These are phyloP conservation scores for Leccinum imitatum DNA, from an alignment of 768 basidiomycete species.

Conservation along the genomic window DNA sequence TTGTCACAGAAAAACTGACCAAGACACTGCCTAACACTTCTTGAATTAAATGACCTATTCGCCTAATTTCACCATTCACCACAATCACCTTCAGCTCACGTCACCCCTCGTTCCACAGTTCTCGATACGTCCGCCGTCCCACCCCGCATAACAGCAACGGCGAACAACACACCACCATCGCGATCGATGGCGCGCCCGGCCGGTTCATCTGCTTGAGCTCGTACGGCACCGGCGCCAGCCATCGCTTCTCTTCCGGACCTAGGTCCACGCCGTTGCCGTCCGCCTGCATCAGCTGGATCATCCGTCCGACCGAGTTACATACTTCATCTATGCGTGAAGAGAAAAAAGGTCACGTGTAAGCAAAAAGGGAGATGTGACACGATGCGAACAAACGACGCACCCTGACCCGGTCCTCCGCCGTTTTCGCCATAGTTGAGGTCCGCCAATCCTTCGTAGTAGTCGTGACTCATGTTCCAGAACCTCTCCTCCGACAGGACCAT, in stretches of 20 bases:
- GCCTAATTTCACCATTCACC: too few species aligned
- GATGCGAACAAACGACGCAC: conserved; percentile 6
- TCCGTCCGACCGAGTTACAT: conserved; percentile 19
- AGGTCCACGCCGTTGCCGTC: conserved; percentile 1
- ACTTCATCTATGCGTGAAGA: conserved; percentile 21
- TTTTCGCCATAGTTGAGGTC: conserved; percentile 16
- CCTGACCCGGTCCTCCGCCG: conserved; percentile 7
- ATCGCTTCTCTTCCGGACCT: conserved; percentile 1
- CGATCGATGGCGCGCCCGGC: conserved; percentile 6
- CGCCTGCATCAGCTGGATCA: conserved; percentile 25
- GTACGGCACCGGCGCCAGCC: conserved; percentile 15
- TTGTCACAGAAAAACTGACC: too few species aligned
- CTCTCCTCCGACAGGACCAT: conserved; percentile 10
- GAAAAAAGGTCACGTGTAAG: background rate
- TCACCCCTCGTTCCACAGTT: conserved; percentile 19
- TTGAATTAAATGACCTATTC: too few species aligned
- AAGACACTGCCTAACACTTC: too few species aligned
- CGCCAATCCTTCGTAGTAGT: conserved; percentile 20
- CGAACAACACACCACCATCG: conserved; percentile 15
- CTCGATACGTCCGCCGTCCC: conserved; percentile 11
- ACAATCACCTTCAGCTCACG: too few species aligned
- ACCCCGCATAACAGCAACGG: conserved; percentile 12
- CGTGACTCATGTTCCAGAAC: conserved; percentile 21
- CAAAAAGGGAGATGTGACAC: background rate
- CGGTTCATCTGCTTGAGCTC: conserved; percentile 10